Conservation (phyloP, 176 grass and related monocot genomes). For the Rhynchospora breviuscula region DNA sequence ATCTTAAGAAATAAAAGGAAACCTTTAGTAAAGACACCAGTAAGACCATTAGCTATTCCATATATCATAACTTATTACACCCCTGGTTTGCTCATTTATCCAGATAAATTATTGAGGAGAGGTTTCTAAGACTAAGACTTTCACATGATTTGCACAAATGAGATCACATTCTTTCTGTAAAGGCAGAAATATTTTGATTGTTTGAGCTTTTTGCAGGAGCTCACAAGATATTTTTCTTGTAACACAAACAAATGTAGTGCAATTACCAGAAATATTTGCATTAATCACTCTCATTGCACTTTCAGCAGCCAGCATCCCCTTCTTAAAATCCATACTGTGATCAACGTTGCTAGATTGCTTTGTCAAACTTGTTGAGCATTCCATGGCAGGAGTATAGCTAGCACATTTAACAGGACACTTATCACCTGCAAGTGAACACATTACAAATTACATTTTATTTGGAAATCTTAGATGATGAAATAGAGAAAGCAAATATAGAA, state of each 20-base stretch:
- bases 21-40: neutral
- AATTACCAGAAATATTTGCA: slow-evolving; percentile 13
- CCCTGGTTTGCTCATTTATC: neutral
- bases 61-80: neutral
- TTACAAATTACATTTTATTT: slow-evolving; percentile 13
- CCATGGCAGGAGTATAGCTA: slow-evolving; percentile 28
- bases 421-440: slow-evolving; percentile 47
- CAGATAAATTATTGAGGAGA: neutral
- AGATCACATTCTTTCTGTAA: neutral
- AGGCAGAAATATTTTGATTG: neutral
- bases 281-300: slow-evolving; percentile 50
- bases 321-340: neutral
- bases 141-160: neutral
- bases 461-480: neutral
- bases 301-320: slow-evolving; percentile 19
- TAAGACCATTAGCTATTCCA: neutral
- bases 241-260: neutral
- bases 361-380: slow-evolving; percentile 20
- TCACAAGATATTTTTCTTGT: neutral
- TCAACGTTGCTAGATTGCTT: slow-evolving; percentile 34
- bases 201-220: neutral
- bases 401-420: slow-evolving; percentile 41
- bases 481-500: neutral
- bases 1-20: neutral
- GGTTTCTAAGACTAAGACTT: neutral